Evolutionary conservation across 257 asterid species (phyloP), one percentile per base, ranked within the genome.

Genomic region (Salvia rosmarinus): DNA sequence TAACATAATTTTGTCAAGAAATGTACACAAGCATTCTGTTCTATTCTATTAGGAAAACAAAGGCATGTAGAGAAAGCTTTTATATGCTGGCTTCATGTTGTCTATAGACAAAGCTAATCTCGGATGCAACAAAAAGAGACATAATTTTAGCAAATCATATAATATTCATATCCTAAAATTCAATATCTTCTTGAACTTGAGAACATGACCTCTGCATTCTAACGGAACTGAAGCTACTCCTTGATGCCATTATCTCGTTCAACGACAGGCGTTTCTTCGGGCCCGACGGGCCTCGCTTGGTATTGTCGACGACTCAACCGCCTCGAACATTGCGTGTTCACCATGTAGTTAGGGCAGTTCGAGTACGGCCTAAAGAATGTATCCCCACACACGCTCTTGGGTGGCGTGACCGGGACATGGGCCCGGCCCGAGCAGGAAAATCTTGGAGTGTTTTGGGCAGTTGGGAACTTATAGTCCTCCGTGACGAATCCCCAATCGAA

Each of bases 141-240:
- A 70, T 16, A 35, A 21, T 64, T 3, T 13, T 43, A 25, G 30
- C 63, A 25, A 4, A 25, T 39, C 43, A 39, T 39, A 39, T 7
- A 39, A 64, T 60, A n/a, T 34, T 35, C 30, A 35, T 51, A 56
- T 54, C 68, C 74, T 78, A 77, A 68, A 81, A 13, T 77, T 79
- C 86, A 44, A 75, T 69, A 47, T 84, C 90, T 74, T 87, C 88
- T 64, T 90, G 81, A 78, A 82, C 95, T 82, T 86, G 87, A 73
- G 92, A 47, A 75, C 87, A 79, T 23, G 89, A 40, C 80, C 74
- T 82, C 82, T 85, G 92, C 97, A 90, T 90, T 79, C 95, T 85
- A 70, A 93, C 90, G 16, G 97, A 92, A 71, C 89, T 89, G 57
- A 93, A 93, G 82, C 98, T 93, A 34, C 81, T 83, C 68, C 97